Conservation (phyloP, 192 early-diverging fungal genomes). For the Tieghemiomyces parasiticus region DNA sequence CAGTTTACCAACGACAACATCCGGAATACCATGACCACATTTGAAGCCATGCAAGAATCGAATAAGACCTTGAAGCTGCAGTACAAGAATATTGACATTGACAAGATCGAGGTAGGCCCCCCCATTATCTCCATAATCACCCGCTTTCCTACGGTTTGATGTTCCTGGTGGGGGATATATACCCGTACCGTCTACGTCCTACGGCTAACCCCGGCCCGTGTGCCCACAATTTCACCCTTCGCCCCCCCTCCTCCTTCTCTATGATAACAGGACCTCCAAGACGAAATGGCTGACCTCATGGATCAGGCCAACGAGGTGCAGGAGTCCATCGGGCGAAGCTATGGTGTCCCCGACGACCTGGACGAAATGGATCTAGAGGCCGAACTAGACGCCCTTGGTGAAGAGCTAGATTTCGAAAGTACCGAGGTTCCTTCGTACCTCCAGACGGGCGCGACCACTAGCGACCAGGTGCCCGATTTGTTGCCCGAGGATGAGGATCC, state of each 20-base stretch:
- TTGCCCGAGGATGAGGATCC: not conserved
- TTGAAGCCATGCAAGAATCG: slow-evolving; percentile 92
- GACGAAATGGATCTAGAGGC: slow-evolving; percentile 97
- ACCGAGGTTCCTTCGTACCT: slow-evolving; percentile 74
- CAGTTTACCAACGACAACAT: slow-evolving; percentile 85
- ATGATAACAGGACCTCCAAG: slow-evolving; percentile 75
- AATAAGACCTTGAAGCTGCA: slow-evolving; percentile 93
- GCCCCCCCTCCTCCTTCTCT: too few species aligned
- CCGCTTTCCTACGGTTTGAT: too few species aligned
- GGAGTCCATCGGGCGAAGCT: slow-evolving; percentile 82
- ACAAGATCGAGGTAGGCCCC: slow-evolving; percentile 81
- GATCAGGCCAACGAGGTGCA: slow-evolving; percentile 97
- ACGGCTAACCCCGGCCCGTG: too few species aligned
- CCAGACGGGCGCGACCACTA: too few species aligned
- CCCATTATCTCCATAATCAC: too few species aligned
- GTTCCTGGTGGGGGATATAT: too few species aligned
- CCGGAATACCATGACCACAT: slow-evolving; percentile 88
- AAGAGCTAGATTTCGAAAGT: slow-evolving; percentile 70
- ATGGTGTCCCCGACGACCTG: slow-evolving; percentile 86
- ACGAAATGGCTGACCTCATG: slow-evolving; percentile 96
- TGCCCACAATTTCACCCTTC: too few species aligned
- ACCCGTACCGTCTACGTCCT: too few species aligned
- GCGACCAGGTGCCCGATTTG: slow-evolving; percentile 36
- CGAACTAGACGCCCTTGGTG: slow-evolving; percentile 92
- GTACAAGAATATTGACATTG: slow-evolving; percentile 87